Percentiles rank a stretch among this genome's conserved stretches.
Conservation (phyloP, 768 basidiomycete genomes). For the Boletus subcaerulescens region DNA sequence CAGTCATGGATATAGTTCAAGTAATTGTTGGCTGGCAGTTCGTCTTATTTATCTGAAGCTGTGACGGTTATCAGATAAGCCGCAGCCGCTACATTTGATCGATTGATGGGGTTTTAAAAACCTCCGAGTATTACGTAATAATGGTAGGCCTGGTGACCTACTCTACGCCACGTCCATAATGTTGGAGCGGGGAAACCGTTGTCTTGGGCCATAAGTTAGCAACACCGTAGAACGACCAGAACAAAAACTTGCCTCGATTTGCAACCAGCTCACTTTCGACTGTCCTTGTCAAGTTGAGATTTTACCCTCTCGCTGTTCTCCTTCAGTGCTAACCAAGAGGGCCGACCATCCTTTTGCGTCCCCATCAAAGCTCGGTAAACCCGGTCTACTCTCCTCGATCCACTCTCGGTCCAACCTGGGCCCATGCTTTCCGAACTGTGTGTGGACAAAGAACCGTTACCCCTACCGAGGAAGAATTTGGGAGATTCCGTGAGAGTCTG, state of each 20-base stretch:
- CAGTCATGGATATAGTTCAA: slow-evolving; percentile 16
- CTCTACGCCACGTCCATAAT: too few relatives aligned
- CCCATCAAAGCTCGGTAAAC: slow-evolving; percentile 29
- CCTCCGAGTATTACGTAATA: too few relatives aligned
- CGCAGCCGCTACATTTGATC: background rate
- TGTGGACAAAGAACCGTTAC: slow-evolving; percentile 1
- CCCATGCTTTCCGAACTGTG: slow-evolving; percentile 25
- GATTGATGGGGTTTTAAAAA: background rate
- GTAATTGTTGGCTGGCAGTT: background rate
- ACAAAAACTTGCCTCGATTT: slow-evolving; percentile 4
- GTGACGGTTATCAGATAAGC: slow-evolving; percentile 5
- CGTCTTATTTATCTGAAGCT: background rate
- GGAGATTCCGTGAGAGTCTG: slow-evolving; percentile 4
- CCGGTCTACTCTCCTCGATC: slow-evolving; percentile 23
- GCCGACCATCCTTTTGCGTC: slow-evolving; percentile 27
- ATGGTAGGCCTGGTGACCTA: too few relatives aligned
- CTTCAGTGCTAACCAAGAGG: slow-evolving; percentile 32
- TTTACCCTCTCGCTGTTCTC: slow-evolving; percentile 25
- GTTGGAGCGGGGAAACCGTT: background rate
- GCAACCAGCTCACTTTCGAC: background rate
- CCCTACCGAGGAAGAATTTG: slow-evolving; percentile 31
- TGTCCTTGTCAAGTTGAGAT: slow-evolving; percentile 17
- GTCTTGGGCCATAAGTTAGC: slow-evolving; percentile 4
- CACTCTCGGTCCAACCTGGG: slow-evolving; percentile 30
- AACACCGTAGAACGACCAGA: background rate